Evolutionary conservation across 2,329 filamentous ascomycete genomes (phyloP), one percentile per base, ranked within the genome.

Genomic region (Apiospora arundinis): DNA sequence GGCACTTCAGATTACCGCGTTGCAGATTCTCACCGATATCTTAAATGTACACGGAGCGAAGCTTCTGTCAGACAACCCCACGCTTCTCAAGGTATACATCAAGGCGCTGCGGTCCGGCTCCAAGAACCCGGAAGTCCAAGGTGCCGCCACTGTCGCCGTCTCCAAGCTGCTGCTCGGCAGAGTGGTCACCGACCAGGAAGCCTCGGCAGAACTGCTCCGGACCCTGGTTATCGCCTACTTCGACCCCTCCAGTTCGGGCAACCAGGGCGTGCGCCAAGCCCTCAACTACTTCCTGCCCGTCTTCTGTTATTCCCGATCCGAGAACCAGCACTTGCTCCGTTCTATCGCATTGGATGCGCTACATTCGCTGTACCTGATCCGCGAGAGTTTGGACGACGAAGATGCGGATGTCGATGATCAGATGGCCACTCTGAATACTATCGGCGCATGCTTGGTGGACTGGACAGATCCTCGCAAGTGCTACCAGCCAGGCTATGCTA

Each of bases 201-300:
- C 88, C 5, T 91, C 87, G 60, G 86, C 91, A 23, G 92, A 94
- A 76, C 87, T 98, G n/a, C 89, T 98, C 69, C 94, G 93, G 82
- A 92, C 92, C 0, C 89, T 98, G 4, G 91, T 97, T 1, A 85
- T 97, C 5, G 90, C 93, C 11, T 98, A 97, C 83, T 98, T 98
- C 81, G 92, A 97, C 77, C 95, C 95, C 0, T 90, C 93, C 5
- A 96, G 93, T 4, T 88, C 90, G 0, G 87, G 88, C 40, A 98
- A 98, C 78, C 92, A 95, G 75, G 91, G 91, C 11, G 91, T 98
- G 8, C 88, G 95, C 28, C 95, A 98, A 81, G 92, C 93, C 0
- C 86, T 98, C 70, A 94, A 93, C 75, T 98, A 98, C 82, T 98
- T 98, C 86, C 85, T 98, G 46, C 95, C 95, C 0, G 95, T 98